Evolutionary conservation across 2,329 filamentous ascomycete genomes (phyloP).

Genomic region (Didymella pomorum): DNA sequence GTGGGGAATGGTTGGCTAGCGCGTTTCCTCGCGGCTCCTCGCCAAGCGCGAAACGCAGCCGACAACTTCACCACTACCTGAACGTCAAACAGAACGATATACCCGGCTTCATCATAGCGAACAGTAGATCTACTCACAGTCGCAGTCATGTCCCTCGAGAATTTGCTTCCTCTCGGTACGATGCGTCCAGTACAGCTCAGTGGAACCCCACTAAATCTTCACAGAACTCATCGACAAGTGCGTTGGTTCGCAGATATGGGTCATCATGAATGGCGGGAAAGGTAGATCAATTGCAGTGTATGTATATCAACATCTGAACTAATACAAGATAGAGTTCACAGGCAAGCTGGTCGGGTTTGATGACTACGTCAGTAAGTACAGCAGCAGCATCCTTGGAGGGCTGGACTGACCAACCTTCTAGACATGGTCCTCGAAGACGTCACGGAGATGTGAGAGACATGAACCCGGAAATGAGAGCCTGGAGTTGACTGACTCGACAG

Average conservation of each 20-base stretch:
- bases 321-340: conserved; percentile 76
- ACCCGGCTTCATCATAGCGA: conserved; percentile 2
- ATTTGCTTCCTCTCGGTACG: conserved; percentile 45
- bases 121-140: background rate
- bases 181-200: background rate
- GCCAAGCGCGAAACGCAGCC: conserved; percentile 32
- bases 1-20: conserved; percentile 27
- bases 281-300: conserved; percentile 61
- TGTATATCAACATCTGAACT: conserved; percentile 3
- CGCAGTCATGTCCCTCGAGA: conserved; percentile 39
- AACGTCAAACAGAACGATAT: conserved; percentile 11
- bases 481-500: conserved; percentile 57
- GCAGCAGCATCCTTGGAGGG: background rate
- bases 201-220: conserved; percentile 27
- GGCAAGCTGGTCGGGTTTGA: conserved; percentile 95
- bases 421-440: conserved; percentile 99
- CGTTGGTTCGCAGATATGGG: conserved; percentile 96
- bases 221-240: conserved; percentile 98
- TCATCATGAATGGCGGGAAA: conserved; percentile 99
- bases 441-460: conserved; percentile 80
- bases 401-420: conserved; percentile 51
- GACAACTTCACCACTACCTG: conserved; percentile 18
- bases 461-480: background rate
- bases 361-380: conserved; percentile 96
- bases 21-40: conserved; percentile 17